phyloP scores from a whole-genome alignment of 345 rosid species.

The Bruguiera sexangula region DNA sequence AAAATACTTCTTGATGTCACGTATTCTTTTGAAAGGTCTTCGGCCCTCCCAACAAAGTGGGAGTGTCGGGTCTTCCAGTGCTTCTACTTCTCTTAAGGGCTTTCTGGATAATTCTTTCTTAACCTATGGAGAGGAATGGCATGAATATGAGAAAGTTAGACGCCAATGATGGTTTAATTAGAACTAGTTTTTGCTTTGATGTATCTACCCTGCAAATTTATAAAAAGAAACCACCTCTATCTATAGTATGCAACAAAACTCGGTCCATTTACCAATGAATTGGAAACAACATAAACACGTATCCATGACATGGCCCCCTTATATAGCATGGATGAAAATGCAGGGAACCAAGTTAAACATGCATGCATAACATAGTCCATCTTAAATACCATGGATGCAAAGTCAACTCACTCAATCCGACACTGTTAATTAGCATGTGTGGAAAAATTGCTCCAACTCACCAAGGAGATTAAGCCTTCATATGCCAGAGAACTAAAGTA shows the following conservation, averaged over 20 bases:
- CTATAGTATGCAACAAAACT: neutral
- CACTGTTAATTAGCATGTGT: neutral
- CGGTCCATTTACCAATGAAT: no score
- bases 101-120: conserved; percentile 47
- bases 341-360: no score
- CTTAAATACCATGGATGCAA: neutral
- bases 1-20: conserved; percentile 73
- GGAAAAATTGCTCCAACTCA: conserved; percentile 27
- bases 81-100: conserved; percentile 65
- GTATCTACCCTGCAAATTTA: neutral
- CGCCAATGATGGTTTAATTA: neutral
- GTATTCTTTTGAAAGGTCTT: conserved; percentile 61
- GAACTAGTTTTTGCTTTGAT: neutral
- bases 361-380: no score
- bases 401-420: neutral
- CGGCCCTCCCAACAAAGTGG: conserved; percentile 90
- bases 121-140: conserved; percentile 34
- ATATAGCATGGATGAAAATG: no score
- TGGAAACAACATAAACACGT: no score
- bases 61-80: conserved; percentile 59
- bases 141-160: neutral
- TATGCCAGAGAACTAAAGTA: conserved; percentile 67
- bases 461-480: conserved; percentile 45
- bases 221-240: neutral
- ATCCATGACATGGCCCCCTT: no score